Conservation (phyloP, 371 early-diverging fungal species). For the Vairimorpha ceranae region DNA sequence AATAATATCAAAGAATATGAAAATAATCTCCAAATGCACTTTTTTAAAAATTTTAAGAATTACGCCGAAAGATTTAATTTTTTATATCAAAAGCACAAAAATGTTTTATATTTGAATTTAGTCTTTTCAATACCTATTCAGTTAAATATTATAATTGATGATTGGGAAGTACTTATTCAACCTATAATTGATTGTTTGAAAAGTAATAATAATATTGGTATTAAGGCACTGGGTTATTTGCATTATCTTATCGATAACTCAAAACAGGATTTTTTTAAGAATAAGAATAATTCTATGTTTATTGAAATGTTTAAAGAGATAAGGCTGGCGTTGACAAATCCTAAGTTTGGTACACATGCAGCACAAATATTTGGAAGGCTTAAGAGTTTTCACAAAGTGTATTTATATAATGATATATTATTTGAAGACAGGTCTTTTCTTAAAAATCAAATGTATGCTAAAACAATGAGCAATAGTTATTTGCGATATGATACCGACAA, state of each 20-base stretch:
- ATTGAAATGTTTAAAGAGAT: slow-evolving; percentile 3
- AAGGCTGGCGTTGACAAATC: neutral
- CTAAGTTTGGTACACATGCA: neutral
- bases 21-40: slow-evolving; percentile 19
- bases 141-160: slow-evolving; percentile 12
- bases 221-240: slow-evolving; percentile 17
- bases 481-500: neutral
- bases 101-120: slow-evolving; percentile 16
- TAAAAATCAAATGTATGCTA: neutral
- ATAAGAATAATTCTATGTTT: neutral
- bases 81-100: neutral
- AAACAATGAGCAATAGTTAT: neutral
- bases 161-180: slow-evolving; percentile 12
- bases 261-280: slow-evolving; percentile 5
- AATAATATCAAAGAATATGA: slow-evolving; percentile 12
- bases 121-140: slow-evolving; percentile 32
- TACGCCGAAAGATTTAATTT: neutral
- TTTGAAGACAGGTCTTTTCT: neutral
- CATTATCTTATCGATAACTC: slow-evolving; percentile 25
- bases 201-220: neutral
- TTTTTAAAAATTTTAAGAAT: slow-evolving; percentile 22
- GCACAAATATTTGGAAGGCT: slow-evolving; percentile 32
- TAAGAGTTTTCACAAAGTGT: slow-evolving; percentile 23
- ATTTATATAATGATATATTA: neutral
- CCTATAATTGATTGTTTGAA: slow-evolving; percentile 16